Evolutionary conservation across 73 alveolate genomes (phyloP), one percentile per base, ranked within the genome.

Genomic region (Uronychia setigera): DNA sequence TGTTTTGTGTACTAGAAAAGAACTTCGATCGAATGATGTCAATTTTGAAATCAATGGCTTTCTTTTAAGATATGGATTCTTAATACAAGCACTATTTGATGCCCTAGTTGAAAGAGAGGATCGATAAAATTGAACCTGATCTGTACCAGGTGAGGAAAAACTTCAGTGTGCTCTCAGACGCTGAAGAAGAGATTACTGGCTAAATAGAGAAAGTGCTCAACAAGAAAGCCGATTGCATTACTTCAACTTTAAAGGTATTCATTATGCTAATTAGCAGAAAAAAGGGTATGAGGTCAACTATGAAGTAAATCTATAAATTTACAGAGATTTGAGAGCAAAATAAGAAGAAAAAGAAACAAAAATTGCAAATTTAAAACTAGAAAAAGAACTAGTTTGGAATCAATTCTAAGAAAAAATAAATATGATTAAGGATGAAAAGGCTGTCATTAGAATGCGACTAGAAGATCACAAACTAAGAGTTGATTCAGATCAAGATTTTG

Each of bases 91-190:
- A 5, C 67, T 46, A 11, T 46, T 46, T 46, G 67, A 46, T 46
- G 19, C 67, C 67, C 19, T 5, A 46, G 5, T 5, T 19, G n/a
- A 46, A 46, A 46, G 67, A 5, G 19, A 5, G 5, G n/a, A 46
- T 46, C 67, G 19, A 5, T 11, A 5, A 19, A 46, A 5, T 46
- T 5, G 67, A 46, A 19, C 67, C 67, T 19, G 67, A 46, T 46
- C 67, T 46, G n/a, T 19, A 46, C 67, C 5, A 5, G 67, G 67
- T 46, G n/a, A 5, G 67, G n/a, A 46, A 46, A 19, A 46, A 19
- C 67, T 46, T 46, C 67, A 46, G 67, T 46, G 67, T 46, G 67
- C 67, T 46, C 19, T 46, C n/a, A 11, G 67, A 46, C 67, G 67
- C 67, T 46, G 67, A 46, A 19, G 67, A 46, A 46, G 67, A 46